Evolutionary conservation across 768 basidiomycete genomes (phyloP), one percentile per base, ranked within the genome.

Genomic region (Lentinula sp.): DNA sequence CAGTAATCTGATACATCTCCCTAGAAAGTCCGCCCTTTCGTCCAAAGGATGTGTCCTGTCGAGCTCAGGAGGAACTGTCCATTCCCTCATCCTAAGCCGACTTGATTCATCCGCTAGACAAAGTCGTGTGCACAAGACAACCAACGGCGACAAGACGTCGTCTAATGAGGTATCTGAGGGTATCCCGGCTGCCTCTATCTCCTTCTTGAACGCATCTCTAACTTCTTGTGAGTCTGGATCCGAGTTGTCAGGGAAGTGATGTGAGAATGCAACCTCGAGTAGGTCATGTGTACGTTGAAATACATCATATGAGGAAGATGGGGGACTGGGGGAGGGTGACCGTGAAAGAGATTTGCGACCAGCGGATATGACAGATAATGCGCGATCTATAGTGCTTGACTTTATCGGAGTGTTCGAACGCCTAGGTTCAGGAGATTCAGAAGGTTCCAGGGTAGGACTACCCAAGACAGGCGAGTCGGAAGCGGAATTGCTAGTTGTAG

Each of bases 31-130:
- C 13, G 83, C 61, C 3, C 93, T 85, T 43, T 76, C 73, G 68
- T 98, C 93, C 23, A 98, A 76, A 3, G 91, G 82, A 8, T 71
- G 75, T 8, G 87, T 83, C 49, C 97, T 85, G 71, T 98, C 96
- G 67, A 97, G 69, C 66, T 88, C 84, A 0, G 82, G 74, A 0
- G 95, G 95, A 5, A 95, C 73, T 23, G 98, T 73, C 80, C 83
- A 84, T 52, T 86, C 82, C 61, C 85, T 80, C 62, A 92, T 70
- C 28, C 84, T 78, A 40, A 71, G 59, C 61, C 87, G 80, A 16
- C 82, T 80, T 3, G 71, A 74, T 59, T 85, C 84, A 65, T 89
- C 86, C 2, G 82, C 89, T 16, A 78, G 71, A 62, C 87, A 89
- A 43, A 94, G 73, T 61, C 88, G 82, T 5, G 86, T 83, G 52